Evolutionary conservation across 176 grass and related monocot species (phyloP), one percentile per base, ranked within the genome.

Genomic region (Rhynchospora tenuis): DNA sequence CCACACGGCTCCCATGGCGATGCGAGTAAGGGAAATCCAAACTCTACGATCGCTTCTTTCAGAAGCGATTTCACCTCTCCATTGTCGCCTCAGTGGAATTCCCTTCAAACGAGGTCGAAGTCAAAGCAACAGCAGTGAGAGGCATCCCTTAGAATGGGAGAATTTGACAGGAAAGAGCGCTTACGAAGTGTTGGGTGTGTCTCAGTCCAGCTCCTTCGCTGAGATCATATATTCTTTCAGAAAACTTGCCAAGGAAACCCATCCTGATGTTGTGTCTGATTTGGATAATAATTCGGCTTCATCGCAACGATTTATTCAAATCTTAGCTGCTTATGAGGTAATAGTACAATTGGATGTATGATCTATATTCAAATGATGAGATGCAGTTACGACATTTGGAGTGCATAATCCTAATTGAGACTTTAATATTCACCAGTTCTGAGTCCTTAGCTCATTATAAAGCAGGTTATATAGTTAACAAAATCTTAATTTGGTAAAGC

Each of bases 141-240:
- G 19, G 7, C 73, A 85, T 5, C 64, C 42, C 14, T 23, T 46
- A 17, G 73, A 78, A 5, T 81, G 82, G 55, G 86, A 77, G 61
- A 81, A 64, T 79, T 89, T 82, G 26, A 90, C 61, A 0, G 84
- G 86, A 26, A 91, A 86, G 84, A 98, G 88, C 92, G 95, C 95
- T 65, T 98, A 98, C 80, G 95, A 98, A 78, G 91, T 98, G 13
- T 87, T 98, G 22, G 90, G 91, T n/a, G 84, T 98, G 1, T 82
- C 61, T n/a, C 86, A 98, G 86, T 64, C 84, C 57, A 93, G 95
- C 86, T 91, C 92, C 42, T 61, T 64, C 73, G 78, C 87, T 23
- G 95, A 98, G 86, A 98, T 98, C 84, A 98, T 93, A 85, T 86
- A 79, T 24, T 94, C 90, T 48, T 98, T 98, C 79, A 91, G 91